Evolutionary conservation across 306 rosid species (phyloP).

Genomic region (Dicorynia guianensis): DNA sequence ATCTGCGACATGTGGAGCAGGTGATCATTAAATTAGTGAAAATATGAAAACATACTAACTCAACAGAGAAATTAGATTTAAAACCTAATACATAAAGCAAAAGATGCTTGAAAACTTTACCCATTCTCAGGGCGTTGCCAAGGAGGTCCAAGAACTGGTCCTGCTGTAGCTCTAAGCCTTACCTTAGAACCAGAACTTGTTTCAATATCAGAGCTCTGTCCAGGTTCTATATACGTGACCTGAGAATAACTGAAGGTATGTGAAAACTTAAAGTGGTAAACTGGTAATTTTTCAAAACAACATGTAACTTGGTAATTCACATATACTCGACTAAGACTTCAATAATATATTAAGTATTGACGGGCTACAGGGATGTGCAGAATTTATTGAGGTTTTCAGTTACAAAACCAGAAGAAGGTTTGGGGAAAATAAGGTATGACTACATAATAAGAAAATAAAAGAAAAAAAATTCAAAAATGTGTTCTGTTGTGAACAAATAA

Average conservation of each 20-base stretch:
- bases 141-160: conserved; percentile 97
- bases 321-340: not conserved
- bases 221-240: conserved; percentile 89
- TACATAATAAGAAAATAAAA: not conserved
- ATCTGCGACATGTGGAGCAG: conserved; percentile 56
- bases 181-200: conserved; percentile 65
- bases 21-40: conserved; percentile 23
- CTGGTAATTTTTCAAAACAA: conserved; percentile 27
- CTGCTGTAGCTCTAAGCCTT: conserved; percentile 79
- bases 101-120: conserved; percentile 48
- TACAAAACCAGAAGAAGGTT: conserved; percentile 16
- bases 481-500: conserved; percentile 10
- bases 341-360: conserved; percentile 26
- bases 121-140: conserved; percentile 99
- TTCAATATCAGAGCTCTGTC: conserved; percentile 79
- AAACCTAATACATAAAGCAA: conserved; percentile 20
- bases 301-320: not conserved
- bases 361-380: conserved; percentile 9
- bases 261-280: conserved; percentile 17
- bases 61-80: conserved; percentile 6
- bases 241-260: conserved; percentile 43
- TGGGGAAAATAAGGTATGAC: not conserved
- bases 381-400: not conserved
- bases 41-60: not conserved
- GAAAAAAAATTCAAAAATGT: not conserved